Conservation (phyloP, 1,284 basidiomycete species). For the Mycosarcoma maydis region DNA sequence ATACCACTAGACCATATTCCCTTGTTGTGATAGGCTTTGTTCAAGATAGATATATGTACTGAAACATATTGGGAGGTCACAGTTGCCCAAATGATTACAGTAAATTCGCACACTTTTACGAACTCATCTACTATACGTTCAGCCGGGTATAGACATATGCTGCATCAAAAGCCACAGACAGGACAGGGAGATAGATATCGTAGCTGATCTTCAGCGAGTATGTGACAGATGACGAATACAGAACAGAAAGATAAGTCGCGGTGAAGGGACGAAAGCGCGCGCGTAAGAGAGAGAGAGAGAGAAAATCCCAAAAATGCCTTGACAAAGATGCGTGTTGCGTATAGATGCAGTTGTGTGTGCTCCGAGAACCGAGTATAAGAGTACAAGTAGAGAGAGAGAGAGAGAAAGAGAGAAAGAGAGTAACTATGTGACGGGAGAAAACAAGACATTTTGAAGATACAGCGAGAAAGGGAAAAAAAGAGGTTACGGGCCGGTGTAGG, state of each 20-base stretch:
- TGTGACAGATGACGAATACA: conserved; percentile 19
- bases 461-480: conserved; percentile 5
- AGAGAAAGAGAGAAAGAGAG: background rate
- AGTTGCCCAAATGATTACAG: too few relatives aligned
- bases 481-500: conserved; percentile 12
- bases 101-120: too few relatives aligned
- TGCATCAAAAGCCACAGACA: too few relatives aligned
- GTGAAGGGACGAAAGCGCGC: conserved; percentile 1
- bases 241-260: background rate
- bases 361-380: conserved; percentile 48
- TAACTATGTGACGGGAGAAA: background rate
- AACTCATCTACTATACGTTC: too few relatives aligned
- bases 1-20: conserved; percentile 57
- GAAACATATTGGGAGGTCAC: too few relatives aligned
- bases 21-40: conserved; percentile 2
- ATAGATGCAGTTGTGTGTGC: conserved; percentile 13
- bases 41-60: too few relatives aligned
- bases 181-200: too few relatives aligned
- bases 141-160: too few relatives aligned
- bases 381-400: conserved; percentile 22
- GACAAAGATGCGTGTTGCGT: conserved; percentile 4
- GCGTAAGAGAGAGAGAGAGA: conserved; percentile 13
- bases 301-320: conserved; percentile 14
- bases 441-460: too few relatives aligned
- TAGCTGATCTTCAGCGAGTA: conserved; percentile 27